Conservation (phyloP, 2,329 filamentous ascomycete genomes). For the Aspergillus latus region DNA sequence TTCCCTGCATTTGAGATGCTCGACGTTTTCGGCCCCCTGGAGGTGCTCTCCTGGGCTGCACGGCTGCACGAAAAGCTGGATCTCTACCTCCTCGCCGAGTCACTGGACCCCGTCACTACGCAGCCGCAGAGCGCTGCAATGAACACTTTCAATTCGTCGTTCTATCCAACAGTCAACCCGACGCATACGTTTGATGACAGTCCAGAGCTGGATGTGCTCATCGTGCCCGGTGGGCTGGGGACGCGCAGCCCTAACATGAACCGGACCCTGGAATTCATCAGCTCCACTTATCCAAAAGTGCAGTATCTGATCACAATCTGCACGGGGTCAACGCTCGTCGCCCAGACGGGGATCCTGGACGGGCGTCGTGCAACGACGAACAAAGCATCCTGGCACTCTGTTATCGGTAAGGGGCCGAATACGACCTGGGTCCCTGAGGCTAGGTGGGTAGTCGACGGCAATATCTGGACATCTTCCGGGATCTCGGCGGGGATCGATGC, state of each 20-base stretch:
- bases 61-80: background rate
- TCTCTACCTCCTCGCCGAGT: slow-evolving; percentile 6
- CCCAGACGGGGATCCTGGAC: slow-evolving; percentile 44
- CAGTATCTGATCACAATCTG: slow-evolving; percentile 5
- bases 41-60: background rate
- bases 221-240: slow-evolving; percentile 5
- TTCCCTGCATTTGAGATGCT: slow-evolving; percentile 6
- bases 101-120: slow-evolving; percentile 4
- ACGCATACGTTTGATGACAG: slow-evolving; percentile 1
- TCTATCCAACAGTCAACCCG: slow-evolving; percentile 5
- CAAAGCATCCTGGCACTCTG: slow-evolving; percentile 57
- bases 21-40: slow-evolving; percentile 11
- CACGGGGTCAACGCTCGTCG: slow-evolving; percentile 5
- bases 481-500: slow-evolving; percentile 64
- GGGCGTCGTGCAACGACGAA: slow-evolving; percentile 65
- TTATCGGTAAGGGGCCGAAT: slow-evolving; percentile 47
- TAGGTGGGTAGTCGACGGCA: slow-evolving; percentile 65
- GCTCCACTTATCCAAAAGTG: background rate
- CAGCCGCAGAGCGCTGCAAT: background rate
- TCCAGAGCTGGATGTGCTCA: slow-evolving; percentile 4
- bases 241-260: background rate
- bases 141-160: slow-evolving; percentile 4
- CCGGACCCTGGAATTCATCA: background rate
- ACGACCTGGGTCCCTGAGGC: slow-evolving; percentile 62
- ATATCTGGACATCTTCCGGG: slow-evolving; percentile 66